Evolutionary conservation across 2,329 filamentous ascomycete genomes (phyloP).

Genomic region (Nemania abortiva): DNA sequence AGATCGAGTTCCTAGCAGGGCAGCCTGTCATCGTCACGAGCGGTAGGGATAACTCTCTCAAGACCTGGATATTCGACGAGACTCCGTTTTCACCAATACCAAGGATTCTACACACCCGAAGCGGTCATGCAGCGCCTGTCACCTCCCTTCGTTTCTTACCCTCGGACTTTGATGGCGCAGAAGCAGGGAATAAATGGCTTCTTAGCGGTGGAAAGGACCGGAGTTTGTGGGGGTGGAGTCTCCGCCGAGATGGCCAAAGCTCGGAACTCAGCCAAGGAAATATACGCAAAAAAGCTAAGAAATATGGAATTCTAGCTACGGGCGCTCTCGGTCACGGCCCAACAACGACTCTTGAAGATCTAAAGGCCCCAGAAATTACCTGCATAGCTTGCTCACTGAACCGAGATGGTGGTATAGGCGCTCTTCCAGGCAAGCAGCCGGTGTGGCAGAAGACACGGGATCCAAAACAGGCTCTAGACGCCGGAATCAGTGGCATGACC

Average conservation of each 20-base stretch:
- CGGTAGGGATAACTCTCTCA: conserved; percentile 91
- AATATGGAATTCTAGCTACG: conserved; percentile 77
- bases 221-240: conserved; percentile 95
- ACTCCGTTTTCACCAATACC: conserved; percentile 89
- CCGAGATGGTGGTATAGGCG: conserved; percentile 92
- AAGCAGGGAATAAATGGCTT: conserved; percentile 92
- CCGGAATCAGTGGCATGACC: conserved; percentile 80
- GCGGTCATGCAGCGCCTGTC: conserved; percentile 89
- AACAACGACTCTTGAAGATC: conserved; percentile 74
- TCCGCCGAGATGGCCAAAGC: conserved; percentile 93
- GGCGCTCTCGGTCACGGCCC: conserved; percentile 69
- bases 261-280: conserved; percentile 92
- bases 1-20: conserved; percentile 87
- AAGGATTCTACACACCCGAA: conserved; percentile 84
- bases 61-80: conserved; percentile 97
- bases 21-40: conserved; percentile 92
- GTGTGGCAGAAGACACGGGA: conserved; percentile 85
- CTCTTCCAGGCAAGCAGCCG: conserved; percentile 79
- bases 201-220: conserved; percentile 89
- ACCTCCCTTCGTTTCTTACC: conserved; percentile 87
- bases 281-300: conserved; percentile 89
- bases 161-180: conserved; percentile 87
- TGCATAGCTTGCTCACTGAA: conserved; percentile 93
- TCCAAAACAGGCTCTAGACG: conserved; percentile 72
- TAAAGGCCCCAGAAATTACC: conserved; percentile 93